Conservation (phyloP, 169 alveolate genomes). For the Plasmodium yoelii region DNA sequence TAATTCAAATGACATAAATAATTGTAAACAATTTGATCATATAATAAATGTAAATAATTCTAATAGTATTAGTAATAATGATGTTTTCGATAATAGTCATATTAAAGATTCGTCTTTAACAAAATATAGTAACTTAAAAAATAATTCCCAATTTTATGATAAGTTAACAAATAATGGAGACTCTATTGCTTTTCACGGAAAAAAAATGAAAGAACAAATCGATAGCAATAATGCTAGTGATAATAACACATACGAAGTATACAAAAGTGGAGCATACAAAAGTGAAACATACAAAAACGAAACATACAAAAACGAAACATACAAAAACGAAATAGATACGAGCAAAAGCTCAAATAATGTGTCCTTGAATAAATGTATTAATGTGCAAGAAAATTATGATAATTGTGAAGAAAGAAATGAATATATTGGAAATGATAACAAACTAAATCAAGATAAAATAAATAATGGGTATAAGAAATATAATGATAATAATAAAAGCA, state of each 20-base stretch:
- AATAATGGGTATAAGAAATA: neutral
- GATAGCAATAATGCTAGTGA: neutral
- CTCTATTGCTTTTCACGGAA: neutral
- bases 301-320: too few species aligned
- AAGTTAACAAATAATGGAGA: neutral
- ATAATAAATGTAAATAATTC: constrained; percentile 3
- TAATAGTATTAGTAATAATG: neutral
- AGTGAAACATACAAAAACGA: too few species aligned
- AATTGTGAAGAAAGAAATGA: constrained; percentile 6
- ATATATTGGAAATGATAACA: neutral
- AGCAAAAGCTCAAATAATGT: too few species aligned
- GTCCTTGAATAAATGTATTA: neutral
- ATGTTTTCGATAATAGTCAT: neutral
- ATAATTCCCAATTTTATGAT: too few species aligned
- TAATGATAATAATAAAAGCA: neutral
- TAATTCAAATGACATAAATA: constrained; percentile 9
- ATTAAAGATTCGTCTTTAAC: too few species aligned
- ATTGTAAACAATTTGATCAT: neutral
- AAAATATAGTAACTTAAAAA: too few species aligned
- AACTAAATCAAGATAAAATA: too few species aligned
- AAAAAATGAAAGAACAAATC: constrained; percentile 8
- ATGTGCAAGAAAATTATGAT: constrained; percentile 2
- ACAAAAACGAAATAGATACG: neutral
- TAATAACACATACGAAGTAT: neutral
- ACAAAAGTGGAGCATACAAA: too few species aligned